A percentile compares a stretch with the other conserved stretches of the same genome.
Evolutionary conservation across 768 basidiomycete genomes (phyloP).

Genomic region (Leccinum broughii): DNA sequence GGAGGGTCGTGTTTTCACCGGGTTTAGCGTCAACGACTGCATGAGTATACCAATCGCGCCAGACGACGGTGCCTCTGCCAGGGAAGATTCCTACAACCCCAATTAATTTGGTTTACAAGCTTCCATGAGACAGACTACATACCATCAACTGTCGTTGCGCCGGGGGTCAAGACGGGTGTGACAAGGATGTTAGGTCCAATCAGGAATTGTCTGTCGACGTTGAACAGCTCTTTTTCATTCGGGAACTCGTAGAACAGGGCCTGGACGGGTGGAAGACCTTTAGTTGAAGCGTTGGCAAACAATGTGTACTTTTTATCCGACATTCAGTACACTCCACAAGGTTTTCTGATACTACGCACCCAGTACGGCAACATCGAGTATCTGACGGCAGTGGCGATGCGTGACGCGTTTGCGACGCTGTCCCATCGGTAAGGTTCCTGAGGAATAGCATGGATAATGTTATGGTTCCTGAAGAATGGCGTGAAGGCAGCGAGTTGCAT

Average conservation of each 20-base stretch:
- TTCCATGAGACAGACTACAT: slow-evolving; percentile 9
- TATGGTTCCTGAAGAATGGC: slow-evolving; percentile 84
- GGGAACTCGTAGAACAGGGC: slow-evolving; percentile 82
- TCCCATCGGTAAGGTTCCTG: slow-evolving; percentile 86
- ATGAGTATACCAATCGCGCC: slow-evolving; percentile 78
- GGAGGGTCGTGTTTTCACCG: slow-evolving; percentile 48
- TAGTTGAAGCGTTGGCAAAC: slow-evolving; percentile 64
- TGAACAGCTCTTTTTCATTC: slow-evolving; percentile 61
- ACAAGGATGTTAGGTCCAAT: slow-evolving; percentile 71
- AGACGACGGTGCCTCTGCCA: slow-evolving; percentile 54
- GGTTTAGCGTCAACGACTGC: slow-evolving; percentile 45
- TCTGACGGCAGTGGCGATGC: slow-evolving; percentile 67
- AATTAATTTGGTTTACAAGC: background rate
- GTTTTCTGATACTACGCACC: slow-evolving; percentile 42
- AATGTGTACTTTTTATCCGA: slow-evolving; percentile 56
- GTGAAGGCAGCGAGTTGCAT: slow-evolving; percentile 83
- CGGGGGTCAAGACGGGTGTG: slow-evolving; percentile 72
- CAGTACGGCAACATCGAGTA: slow-evolving; percentile 79
- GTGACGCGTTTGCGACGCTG: slow-evolving; percentile 71
- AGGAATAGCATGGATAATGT: slow-evolving; percentile 59
- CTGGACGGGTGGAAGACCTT: slow-evolving; percentile 69
- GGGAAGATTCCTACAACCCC: slow-evolving; percentile 57
- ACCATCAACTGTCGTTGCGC: slow-evolving; percentile 69
- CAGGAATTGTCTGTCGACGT: slow-evolving; percentile 68
- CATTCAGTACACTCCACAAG: background rate